Evolutionary conservation across 2,329 filamentous ascomycete genomes (phyloP).

Genomic region (Amesomyces nigricolor): DNA sequence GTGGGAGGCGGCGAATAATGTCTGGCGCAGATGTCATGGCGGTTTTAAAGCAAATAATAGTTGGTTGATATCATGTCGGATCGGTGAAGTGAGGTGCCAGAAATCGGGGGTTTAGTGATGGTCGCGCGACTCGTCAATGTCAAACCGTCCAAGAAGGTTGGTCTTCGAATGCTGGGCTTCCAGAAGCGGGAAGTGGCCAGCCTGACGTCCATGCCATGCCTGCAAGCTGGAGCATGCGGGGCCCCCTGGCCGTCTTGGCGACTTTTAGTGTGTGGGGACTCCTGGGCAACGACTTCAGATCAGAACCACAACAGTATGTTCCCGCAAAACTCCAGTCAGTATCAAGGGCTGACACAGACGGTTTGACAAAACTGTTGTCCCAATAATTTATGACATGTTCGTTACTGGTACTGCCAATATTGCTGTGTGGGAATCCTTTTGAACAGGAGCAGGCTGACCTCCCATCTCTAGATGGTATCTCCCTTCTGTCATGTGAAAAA

Average conservation of each 20-base stretch:
- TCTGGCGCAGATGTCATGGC: constrained; percentile 19
- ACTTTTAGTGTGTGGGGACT: neutral
- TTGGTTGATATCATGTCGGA: neutral
- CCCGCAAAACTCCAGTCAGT: no score
- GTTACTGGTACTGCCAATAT: no score
- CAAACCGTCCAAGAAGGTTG: no score
- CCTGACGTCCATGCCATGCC: constrained; percentile 8
- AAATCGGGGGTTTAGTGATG: neutral
- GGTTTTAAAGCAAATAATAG: neutral
- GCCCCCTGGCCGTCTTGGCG: neutral
- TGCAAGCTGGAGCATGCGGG: neutral
- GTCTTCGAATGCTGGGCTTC: no score
- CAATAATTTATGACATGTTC: no score
- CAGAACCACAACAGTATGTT: no score
- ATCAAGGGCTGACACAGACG: no score
- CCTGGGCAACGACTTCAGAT: no score
- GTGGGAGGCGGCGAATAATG: neutral
- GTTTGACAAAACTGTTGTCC: no score
- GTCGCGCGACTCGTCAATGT: neutral
- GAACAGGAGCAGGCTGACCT: no score
- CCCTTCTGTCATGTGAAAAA: no score
- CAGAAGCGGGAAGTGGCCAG: neutral
- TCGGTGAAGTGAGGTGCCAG: neutral
- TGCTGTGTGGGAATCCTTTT: neutral
- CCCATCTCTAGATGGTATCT: no score